Evolutionary conservation across 1,139 yeast genomes (phyloP), one percentile per base, ranked within the genome.

Genomic region (Zygoascus hellenicus): DNA sequence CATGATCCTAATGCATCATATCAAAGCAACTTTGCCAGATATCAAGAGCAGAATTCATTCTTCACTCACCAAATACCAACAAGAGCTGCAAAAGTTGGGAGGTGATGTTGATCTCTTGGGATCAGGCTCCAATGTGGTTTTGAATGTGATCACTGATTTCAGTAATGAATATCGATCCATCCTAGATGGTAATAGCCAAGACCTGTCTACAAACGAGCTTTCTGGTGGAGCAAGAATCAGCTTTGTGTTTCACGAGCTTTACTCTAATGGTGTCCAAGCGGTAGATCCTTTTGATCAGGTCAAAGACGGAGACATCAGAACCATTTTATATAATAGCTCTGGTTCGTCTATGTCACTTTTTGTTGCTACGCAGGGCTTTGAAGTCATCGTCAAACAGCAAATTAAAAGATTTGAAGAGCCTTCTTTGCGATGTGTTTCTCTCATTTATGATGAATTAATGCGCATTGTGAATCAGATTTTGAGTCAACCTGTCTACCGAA

Each of bases 281-380:
- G 76, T 92, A 50, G 98, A 94, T 65, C 99, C 99, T 48, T 92
- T 87, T 67, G 98, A 92, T 64, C 96, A 90, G 67, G 90, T 92
- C 60, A 89, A 88, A 69, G 98, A 92, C 65, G 84, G 88, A 32
- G 99, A 92, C 65, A 94, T 94, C 59, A 81, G 98, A 68, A 92
- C 98, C 11, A 90, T 92, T 49, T 59, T 71, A 36, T 95, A 90
- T 72, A 92, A 92, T 66, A 87, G 97, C 40, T 85, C 96, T 11
- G 98, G 98, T 62, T 84, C 97, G 14, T 88, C 97, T 0, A 98
- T 98, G n/a, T 86, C 96, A 4, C 75, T 92, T 59, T 92, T 92
- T 69, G 98, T 92, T 50, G 98, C 97, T 42, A 92, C 98, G 6
- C 92, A 88, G 61, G 97, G 97, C 0, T 92, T 92, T 64, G 98